Conservation (phyloP, 352 stramenopile genomes). For the Aphanomyces invadans region DNA sequence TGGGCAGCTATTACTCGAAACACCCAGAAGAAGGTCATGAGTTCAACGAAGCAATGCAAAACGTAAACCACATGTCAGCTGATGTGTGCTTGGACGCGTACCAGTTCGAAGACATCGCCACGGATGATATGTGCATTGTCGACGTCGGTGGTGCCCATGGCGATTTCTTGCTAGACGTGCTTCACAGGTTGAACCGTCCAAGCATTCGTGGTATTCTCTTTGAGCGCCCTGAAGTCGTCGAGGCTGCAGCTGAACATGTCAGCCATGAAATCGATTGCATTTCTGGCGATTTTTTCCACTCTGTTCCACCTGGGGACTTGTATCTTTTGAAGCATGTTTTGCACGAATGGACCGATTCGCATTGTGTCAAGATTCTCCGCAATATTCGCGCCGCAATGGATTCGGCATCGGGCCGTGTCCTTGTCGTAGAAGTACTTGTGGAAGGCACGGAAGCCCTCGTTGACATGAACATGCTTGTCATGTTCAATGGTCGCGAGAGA, state of each 20-base stretch:
- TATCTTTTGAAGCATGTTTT: conserved; percentile 21
- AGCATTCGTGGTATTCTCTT: conserved; percentile 17
- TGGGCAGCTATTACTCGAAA: conserved; percentile 22
- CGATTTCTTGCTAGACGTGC: conserved; percentile 7
- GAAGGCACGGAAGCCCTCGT: conserved; percentile 4
- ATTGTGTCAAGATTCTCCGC: conserved; percentile 5
- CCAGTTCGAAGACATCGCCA: conserved; percentile 11
- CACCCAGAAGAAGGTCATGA: conserved; percentile 5
- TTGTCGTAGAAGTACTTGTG: conserved; percentile 10
- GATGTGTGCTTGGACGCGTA: conserved; percentile 2
- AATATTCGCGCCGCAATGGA: conserved; percentile 13
- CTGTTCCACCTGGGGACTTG: conserved; percentile 11
- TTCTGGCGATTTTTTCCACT: conserved; percentile 15
- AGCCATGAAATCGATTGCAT: conserved; percentile 10
- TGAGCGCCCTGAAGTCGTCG: conserved; percentile 4
- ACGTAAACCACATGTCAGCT: conserved; percentile 9
- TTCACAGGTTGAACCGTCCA: conserved; percentile 3
- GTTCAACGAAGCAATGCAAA: conserved; percentile 19
- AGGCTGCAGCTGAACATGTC: conserved; percentile 1
- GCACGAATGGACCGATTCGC: conserved; percentile 13
- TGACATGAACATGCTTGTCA: conserved; percentile 20
- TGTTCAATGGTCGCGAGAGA: conserved; percentile 16
- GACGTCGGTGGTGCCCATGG: conserved; percentile 17
- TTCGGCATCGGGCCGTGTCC: not conserved
- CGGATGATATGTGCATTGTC: conserved; percentile 17